phyloP scores from a whole-genome alignment of 2,329 filamentous ascomycete genomes.

The Bipolaris oryzae region DNA sequence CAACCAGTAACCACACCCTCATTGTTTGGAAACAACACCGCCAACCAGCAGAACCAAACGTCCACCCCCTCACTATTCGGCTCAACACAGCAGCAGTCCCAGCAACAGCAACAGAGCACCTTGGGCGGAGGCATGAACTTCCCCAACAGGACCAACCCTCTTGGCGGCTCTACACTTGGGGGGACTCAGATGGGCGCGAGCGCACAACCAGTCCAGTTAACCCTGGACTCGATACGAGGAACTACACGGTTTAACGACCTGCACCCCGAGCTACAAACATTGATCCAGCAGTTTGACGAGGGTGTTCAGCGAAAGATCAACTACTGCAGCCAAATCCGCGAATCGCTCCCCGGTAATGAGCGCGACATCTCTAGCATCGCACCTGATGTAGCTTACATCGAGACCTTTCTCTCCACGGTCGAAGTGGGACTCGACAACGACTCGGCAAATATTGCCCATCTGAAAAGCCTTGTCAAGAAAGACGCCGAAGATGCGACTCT shows the following conservation, averaged over 20 bases:
- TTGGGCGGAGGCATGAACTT: constrained; percentile 43
- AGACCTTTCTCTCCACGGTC: constrained; percentile 66
- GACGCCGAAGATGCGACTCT: constrained; percentile 74
- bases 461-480: constrained; percentile 64
- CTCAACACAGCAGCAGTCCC: constrained; percentile 33
- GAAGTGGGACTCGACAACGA: constrained; percentile 68
- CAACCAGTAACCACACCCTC: constrained; percentile 39
- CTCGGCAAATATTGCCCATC: constrained; percentile 63
- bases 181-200: constrained; percentile 35
- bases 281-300: constrained; percentile 78
- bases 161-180: constrained; percentile 33
- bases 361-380: constrained; percentile 68
- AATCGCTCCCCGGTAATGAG: constrained; percentile 67
- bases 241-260: constrained; percentile 94
- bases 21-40: constrained; percentile 38
- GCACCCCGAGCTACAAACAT: constrained; percentile 76
- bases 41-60: constrained; percentile 38
- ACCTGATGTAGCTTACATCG: constrained; percentile 68
- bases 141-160: constrained; percentile 35
- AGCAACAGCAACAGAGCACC: constrained; percentile 38
- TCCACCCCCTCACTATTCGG: constrained; percentile 43
- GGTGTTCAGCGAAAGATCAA: constrained; percentile 79
- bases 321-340: constrained; percentile 76
- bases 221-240: constrained; percentile 71
- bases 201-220: constrained; percentile 39